A percentile compares a stretch with the other conserved stretches of the same genome.
Evolutionary conservation across 2,329 filamentous ascomycete genomes (phyloP).

Genomic region (Rosellinia necatrix): DNA sequence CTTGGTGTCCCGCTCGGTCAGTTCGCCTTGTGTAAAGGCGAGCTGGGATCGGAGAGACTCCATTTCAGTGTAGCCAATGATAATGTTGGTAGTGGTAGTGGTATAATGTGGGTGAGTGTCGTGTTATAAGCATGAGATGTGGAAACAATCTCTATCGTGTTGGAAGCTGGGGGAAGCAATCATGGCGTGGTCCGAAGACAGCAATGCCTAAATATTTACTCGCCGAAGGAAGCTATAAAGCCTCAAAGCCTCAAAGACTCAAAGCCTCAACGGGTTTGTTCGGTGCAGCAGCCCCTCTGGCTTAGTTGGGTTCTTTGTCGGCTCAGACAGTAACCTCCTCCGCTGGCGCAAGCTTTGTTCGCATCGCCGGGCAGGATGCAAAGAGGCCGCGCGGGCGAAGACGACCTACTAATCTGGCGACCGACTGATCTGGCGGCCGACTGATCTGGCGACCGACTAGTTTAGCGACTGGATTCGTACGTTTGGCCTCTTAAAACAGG

Average conservation of each 20-base stretch:
- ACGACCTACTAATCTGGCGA: too few species aligned
- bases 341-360: constrained; percentile 17
- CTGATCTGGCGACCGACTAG: too few species aligned
- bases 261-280: too few species aligned
- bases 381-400: too few species aligned
- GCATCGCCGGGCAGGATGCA: too few species aligned
- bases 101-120: neutral
- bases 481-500: too few species aligned
- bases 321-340: constrained; percentile 5
- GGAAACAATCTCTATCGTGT: neutral
- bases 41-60: constrained; percentile 37
- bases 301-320: constrained; percentile 21
- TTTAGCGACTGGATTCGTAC: too few species aligned
- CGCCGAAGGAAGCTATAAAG: too few species aligned
- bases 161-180: constrained; percentile 1
- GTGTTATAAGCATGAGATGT: neutral
- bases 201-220: neutral
- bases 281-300: too few species aligned
- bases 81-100: neutral
- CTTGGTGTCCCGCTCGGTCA: constrained; percentile 33
- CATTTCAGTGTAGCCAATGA: constrained; percentile 27
- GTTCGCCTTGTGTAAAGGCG: constrained; percentile 34
- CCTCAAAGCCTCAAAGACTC: too few species aligned
- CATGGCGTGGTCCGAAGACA: constrained; percentile 3
- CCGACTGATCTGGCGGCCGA: too few species aligned